A percentile compares a stretch with the other conserved stretches of the same genome.
Evolutionary conservation across 306 rosid genomes (phyloP).

Genomic region (Hippophae tibetana): DNA sequence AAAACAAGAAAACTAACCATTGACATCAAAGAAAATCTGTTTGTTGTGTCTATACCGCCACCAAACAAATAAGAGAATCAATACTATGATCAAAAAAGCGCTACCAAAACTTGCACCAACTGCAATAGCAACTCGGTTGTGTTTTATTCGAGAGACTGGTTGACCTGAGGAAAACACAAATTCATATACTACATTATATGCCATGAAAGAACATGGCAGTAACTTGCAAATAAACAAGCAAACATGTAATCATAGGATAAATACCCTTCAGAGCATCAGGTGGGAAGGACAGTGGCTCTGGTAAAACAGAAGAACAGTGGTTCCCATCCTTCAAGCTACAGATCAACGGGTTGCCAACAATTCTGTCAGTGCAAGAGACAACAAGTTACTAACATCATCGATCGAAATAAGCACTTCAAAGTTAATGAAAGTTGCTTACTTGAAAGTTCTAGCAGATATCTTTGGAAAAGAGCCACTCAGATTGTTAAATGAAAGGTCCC

Average conservation of each 20-base stretch:
- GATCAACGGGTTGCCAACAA: conserved; percentile 80
- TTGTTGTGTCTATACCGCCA: conserved; percentile 82
- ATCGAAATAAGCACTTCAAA: background rate
- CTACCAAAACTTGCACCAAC: conserved; percentile 82
- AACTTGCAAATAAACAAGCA: conserved; percentile 1
- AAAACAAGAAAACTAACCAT: conserved; percentile 42
- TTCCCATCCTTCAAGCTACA: conserved; percentile 64
- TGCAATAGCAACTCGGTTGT: conserved; percentile 61
- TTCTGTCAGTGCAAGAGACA: conserved; percentile 33
- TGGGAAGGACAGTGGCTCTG: conserved; percentile 87
- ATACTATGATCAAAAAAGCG: conserved; percentile 45
- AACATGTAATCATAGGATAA: conserved; percentile 3
- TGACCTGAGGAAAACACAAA: conserved; percentile 38
- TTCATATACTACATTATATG: conserved; percentile 16
- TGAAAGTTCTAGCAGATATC: conserved; percentile 86
- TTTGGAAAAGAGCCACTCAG: conserved; percentile 80
- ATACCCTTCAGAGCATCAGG: conserved; percentile 64
- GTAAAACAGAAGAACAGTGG: conserved; percentile 70
- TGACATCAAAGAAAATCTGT: conserved; percentile 94
- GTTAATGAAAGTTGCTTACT: conserved; percentile 40
- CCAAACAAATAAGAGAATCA: conserved; percentile 65
- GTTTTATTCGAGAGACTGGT: conserved; percentile 39
- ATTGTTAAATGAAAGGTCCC: conserved; percentile 95
- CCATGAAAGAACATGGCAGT: conserved; percentile 7
- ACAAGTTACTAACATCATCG: conserved; percentile 8